Evolutionary conservation across 1,284 basidiomycete genomes (phyloP), one percentile per base, ranked within the genome.

Genomic region (Mycosarcoma maydis): DNA sequence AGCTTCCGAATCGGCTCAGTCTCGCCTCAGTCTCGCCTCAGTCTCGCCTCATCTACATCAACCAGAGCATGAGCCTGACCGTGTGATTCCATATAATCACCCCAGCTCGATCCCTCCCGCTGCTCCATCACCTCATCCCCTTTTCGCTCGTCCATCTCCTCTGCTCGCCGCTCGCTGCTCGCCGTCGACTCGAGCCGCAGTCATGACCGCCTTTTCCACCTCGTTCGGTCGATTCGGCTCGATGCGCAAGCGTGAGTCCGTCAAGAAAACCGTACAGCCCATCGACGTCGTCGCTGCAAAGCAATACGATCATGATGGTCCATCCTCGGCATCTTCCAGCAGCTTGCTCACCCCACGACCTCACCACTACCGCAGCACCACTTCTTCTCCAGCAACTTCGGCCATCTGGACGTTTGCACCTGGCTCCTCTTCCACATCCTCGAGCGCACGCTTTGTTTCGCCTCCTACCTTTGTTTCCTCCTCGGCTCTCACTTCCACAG

Each of bases 261-360:
- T 38, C n/a, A 51, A 42, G 20, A 59, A 52, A 23, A 14, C 38
- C 3, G 59, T 58, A n/a, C 43, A 65, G 46, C 62, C 62, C 38
- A 66, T 66, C 62, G 55, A 66, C 23, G 62, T 66, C 26, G 62
- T 50, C 20, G 62, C 62, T 4, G 62, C 62, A 16, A 52, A 66
- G 40, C 50, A 55, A 27, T 59, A 59, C 39, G 6, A 40, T 6
- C 41, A 46, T 13, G 40, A 50, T 6, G 52, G 51, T 20, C 56
- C 56, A 10, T 59, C 51, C n/a, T 65, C 61, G 10, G 47, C 59
- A 7, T 36, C 59, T 41, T 65, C 56, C 17, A 32, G 42, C 7
- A 55, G 41, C 47, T 32, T 66, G 20, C 38, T 58, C 19, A 55
- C 52, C 2, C 51, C 62, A 20, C 36, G 62, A 20, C 62, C 62